Percentiles rank a stretch among this genome's conserved stretches.
Conservation (phyloP, 148 eudicot species). For the Cornus controversa region DNA sequence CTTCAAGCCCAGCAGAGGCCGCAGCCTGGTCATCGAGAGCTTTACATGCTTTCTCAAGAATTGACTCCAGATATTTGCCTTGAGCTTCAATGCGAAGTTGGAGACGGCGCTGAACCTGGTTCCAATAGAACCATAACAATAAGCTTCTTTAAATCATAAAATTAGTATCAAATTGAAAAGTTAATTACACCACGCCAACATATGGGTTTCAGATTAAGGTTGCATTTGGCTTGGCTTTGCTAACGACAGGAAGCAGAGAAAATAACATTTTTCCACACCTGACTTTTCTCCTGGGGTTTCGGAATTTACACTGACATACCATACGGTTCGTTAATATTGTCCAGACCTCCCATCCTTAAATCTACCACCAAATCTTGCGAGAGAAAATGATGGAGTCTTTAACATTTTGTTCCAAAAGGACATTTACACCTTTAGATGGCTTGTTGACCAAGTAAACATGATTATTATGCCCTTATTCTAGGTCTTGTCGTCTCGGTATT, state of each 20-base stretch:
- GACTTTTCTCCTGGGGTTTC: background rate
- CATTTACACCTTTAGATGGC: background rate
- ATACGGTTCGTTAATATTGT: background rate
- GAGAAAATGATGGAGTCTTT: background rate
- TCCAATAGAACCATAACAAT: background rate
- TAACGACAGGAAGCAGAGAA: background rate
- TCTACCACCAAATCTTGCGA: too few relatives aligned
- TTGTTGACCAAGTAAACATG: too few relatives aligned
- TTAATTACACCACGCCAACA: background rate
- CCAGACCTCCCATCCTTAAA: too few relatives aligned
- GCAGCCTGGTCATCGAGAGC: slow-evolving; percentile 49
- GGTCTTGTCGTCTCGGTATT: too few relatives aligned
- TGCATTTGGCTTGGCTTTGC: background rate
- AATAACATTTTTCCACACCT: too few relatives aligned
- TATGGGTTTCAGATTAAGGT: background rate
- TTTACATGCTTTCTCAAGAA: slow-evolving; percentile 77
- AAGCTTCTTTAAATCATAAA: background rate
- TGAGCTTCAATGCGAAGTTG: slow-evolving; percentile 77
- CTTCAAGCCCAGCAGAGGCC: slow-evolving; percentile 54
- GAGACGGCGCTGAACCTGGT: slow-evolving; percentile 69
- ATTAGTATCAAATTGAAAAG: background rate
- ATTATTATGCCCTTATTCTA: too few relatives aligned
- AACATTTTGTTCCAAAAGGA: background rate
- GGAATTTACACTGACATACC: background rate
- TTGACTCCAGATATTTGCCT: slow-evolving; percentile 66